Base-by-base conservation (phyloP, 441 rosid genomes). In the Gossypium gossypioides region DNA sequence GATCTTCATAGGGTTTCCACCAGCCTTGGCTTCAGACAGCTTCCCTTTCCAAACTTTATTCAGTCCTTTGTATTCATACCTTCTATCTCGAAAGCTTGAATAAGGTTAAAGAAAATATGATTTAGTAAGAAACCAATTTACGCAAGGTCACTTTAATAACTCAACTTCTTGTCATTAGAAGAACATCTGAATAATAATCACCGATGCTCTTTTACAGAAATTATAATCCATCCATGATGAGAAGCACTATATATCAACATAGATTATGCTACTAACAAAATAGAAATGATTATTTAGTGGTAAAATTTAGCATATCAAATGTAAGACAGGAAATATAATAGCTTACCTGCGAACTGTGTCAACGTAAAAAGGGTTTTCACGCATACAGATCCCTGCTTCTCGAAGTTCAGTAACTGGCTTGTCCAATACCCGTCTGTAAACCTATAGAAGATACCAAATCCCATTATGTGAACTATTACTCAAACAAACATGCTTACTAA, bases 381-480 rank as follows among this genome's bases (percentile, higher is more conserved):
- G 89, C 99, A 96, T 96, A 89, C 99, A 96, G 72, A 96, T 91
- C 78, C 97, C 99, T 72, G 99, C 99, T 81, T 96, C 99, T 79
- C 96, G 92, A 83, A 96, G 81, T 86, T 93, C 99, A 80, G 93
- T 88, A 63, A 86, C 89, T 58, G 99, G 98, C 80, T 91, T 96
- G 84, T 93, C 93, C 48, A 92, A 85, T 10, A 86, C 98, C 66
- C 97, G 81, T 84, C 81, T 87, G 84, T 93, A 89, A 79, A 97
- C 98, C 99, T 95, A 63, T 46, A 66, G 71, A 74, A 69, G 15
- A 73, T 51, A 76, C 63, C 72, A 80, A 69, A 73, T 59, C 64
- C 24, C 64, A 75, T 80, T 64, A 51, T 62, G 66, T 74, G 51
- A 64, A 64, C 56, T 71, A 74, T 50, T 46, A 68, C 37, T 48